Percentiles rank a stretch among this genome's conserved stretches.
These are phyloP conservation scores for Metschnikowia chrysomelidarum DNA, from an alignment of 805 yeast species.

Conservation along the genomic window DNA sequence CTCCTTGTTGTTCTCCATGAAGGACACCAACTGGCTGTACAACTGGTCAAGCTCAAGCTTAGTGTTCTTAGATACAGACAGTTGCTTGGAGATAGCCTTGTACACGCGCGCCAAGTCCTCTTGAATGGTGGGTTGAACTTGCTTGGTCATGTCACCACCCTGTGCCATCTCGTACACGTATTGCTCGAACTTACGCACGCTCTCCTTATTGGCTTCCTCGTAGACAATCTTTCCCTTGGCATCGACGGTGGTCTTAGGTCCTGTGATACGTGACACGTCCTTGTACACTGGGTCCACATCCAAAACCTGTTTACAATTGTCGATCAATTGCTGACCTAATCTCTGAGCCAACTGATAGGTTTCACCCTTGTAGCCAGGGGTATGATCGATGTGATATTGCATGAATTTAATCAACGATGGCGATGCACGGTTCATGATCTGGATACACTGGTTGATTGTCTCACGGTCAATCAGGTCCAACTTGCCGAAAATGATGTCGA, in stretches of 20 bases:
- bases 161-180: constrained; percentile 95
- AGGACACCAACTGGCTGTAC: constrained; percentile 67
- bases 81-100: constrained; percentile 73
- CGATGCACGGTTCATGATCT: constrained; percentile 95
- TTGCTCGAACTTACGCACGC: constrained; percentile 92
- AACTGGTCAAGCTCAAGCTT: constrained; percentile 69
- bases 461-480: constrained; percentile 90
- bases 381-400: constrained; percentile 87
- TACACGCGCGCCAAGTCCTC: constrained; percentile 84
- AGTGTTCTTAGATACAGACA: constrained; percentile 58
- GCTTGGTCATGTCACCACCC: constrained; percentile 82
- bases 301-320: constrained; percentile 86
- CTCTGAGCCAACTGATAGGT: constrained; percentile 88
- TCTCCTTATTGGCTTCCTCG: constrained; percentile 81
- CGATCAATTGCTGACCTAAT: constrained; percentile 90
- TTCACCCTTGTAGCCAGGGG: constrained; percentile 81
- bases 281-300: constrained; percentile 88
- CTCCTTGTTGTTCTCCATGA: constrained; percentile 67
- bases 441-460: constrained; percentile 92
- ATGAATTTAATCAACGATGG: constrained; percentile 91
- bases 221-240: constrained; percentile 84
- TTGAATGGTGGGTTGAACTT: constrained; percentile 68
- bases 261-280: constrained; percentile 91
- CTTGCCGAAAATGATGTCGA: constrained; percentile 93
- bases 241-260: constrained; percentile 88